phyloP scores from a whole-genome alignment of 768 basidiomycete species.

The Postia placenta region DNA sequence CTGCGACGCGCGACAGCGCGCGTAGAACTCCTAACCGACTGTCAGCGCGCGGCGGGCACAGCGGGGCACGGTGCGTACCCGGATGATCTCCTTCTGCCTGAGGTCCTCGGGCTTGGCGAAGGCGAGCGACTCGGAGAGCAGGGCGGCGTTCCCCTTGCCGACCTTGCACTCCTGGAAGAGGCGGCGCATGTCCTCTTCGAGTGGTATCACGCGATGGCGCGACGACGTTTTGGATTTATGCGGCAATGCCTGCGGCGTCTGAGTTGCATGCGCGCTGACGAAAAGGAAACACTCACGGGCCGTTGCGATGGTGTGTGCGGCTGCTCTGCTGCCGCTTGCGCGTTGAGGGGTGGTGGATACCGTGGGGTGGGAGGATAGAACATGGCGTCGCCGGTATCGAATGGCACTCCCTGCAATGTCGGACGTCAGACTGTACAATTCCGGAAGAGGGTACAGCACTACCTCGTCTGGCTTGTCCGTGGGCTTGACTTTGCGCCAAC shows the following conservation, averaged over 20 bases:
- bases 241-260: constrained; percentile 7
- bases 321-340: neutral
- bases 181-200: constrained; percentile 78
- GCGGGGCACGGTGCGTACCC: constrained; percentile 43
- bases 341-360: constrained; percentile 3
- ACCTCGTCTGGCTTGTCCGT: constrained; percentile 78
- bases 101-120: constrained; percentile 69
- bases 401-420: constrained; percentile 55
- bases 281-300: constrained; percentile 6
- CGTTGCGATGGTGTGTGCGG: constrained; percentile 3
- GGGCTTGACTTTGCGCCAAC: constrained; percentile 81
- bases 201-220: constrained; percentile 49
- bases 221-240: constrained; percentile 19
- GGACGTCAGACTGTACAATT: neutral
- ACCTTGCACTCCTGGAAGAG: constrained; percentile 83
- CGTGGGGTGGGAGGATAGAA: constrained; percentile 56
- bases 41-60: no score
- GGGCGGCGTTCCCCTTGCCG: constrained; percentile 71
- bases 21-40: constrained; percentile 68
- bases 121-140: constrained; percentile 67
- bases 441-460: neutral
- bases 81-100: constrained; percentile 54
- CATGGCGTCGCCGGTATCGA: constrained; percentile 76
- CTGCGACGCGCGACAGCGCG: constrained; percentile 74
- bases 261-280: no score